These are phyloP conservation scores for Trichoderma sp. DNA, from an alignment of 2,329 filamentous ascomycete genomes.

Conservation along the genomic window DNA sequence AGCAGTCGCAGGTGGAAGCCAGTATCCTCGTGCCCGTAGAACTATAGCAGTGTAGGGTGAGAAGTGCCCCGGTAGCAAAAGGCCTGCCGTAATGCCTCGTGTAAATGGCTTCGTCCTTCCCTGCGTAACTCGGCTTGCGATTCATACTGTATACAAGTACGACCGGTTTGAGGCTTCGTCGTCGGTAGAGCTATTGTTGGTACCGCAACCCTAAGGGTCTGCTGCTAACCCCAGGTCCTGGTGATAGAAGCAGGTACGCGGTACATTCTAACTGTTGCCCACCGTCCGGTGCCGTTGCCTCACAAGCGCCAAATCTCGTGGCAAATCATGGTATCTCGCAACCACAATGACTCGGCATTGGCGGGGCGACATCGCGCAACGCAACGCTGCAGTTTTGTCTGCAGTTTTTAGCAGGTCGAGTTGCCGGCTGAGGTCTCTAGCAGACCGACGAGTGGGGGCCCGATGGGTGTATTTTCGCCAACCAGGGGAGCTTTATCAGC, in stretches of 20 bases:
- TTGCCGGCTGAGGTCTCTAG: constrained; percentile 19
- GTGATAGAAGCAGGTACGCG: constrained; percentile 11
- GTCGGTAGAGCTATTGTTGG: neutral
- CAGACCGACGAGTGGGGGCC: constrained; percentile 18
- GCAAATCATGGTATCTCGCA: constrained; percentile 26
- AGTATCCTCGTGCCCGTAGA: too few species aligned
- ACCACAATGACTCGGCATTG: constrained; percentile 29
- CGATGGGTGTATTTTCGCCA: neutral
- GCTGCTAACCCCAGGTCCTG: constrained; percentile 2
- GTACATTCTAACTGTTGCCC: constrained; percentile 3
- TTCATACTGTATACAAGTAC: constrained; percentile 4
- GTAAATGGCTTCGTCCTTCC: too few species aligned
- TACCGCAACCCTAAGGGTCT: constrained; percentile 1
- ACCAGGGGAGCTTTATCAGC: constrained; percentile 27
- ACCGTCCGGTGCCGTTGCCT: constrained; percentile 11
- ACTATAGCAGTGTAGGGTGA: neutral
- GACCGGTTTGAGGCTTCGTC: neutral
- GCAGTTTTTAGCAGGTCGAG: constrained; percentile 13
- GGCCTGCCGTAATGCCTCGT: neutral
- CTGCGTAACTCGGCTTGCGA: neutral
- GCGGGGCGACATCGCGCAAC: constrained; percentile 22
- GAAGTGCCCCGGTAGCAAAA: neutral
- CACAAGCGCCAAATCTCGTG: constrained; percentile 24
- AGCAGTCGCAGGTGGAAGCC: neutral
- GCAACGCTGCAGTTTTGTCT: constrained; percentile 16